Evolutionary conservation across 106 monocot species (phyloP).

Genomic region (Dactylorhiza incarnata): DNA sequence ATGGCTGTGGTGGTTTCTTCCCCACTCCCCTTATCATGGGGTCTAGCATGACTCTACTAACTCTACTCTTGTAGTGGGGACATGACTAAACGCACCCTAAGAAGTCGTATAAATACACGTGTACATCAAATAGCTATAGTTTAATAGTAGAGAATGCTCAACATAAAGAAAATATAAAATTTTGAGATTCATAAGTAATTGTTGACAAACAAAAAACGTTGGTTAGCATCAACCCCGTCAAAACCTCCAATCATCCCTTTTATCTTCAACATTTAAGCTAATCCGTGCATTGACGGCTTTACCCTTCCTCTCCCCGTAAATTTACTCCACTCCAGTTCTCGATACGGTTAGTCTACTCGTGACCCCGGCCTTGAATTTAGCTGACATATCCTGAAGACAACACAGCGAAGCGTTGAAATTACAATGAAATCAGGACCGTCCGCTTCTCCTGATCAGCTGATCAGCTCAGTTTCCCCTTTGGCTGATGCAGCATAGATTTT

Average conservation of each 20-base stretch:
- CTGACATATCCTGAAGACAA: background rate
- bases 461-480: no score
- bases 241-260: background rate
- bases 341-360: background rate
- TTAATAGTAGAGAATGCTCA: no score
- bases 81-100: no score
- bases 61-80: no score
- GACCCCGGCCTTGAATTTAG: background rate
- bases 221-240: background rate
- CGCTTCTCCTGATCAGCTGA: background rate
- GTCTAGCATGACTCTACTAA: no score
- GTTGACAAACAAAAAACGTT: no score
- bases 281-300: background rate
- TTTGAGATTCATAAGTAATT: no score
- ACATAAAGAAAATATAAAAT: no score
- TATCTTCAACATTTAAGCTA: background rate
- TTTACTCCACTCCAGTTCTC: background rate
- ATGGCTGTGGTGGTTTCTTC: no score
- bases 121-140: no score
- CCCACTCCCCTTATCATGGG: no score
- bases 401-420: background rate
- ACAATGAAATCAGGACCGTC: background rate
- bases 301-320: background rate
- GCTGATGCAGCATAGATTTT: background rate
- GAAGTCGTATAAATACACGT: no score